These are phyloP conservation scores for Fraxinus platypoda DNA, from an alignment of 305 asterid species.

Conservation along the genomic window DNA sequence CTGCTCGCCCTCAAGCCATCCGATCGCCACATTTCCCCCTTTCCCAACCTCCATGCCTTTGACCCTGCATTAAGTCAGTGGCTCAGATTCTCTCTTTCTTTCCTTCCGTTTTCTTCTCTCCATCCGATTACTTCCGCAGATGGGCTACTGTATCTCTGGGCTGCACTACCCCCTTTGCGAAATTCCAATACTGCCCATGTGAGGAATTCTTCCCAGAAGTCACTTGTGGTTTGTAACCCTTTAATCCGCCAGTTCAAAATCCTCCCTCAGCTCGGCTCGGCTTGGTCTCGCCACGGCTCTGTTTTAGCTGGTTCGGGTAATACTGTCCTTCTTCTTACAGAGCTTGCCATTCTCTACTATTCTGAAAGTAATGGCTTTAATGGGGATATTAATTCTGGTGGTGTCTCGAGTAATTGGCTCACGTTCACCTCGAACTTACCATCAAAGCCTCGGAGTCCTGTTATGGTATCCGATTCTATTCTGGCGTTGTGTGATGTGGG, in stretches of 20 bases:
- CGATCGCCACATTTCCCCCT: conserved; percentile 61
- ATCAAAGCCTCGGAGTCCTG: conserved; percentile 86
- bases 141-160: conserved; percentile 91
- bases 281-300: conserved; percentile 96
- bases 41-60: conserved; percentile 64
- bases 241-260: conserved; percentile 53
- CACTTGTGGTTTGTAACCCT: conserved; percentile 81
- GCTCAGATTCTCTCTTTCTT: conserved; percentile 78
- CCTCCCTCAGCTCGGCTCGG: conserved; percentile 93
- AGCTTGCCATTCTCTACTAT: conserved; percentile 74
- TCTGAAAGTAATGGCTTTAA: conserved; percentile 25
- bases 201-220: conserved; percentile 40
- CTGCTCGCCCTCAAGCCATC: conserved; percentile 80
- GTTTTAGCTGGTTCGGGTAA: conserved; percentile 68
- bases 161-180: conserved; percentile 23
- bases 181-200: neutral
- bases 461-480: conserved; percentile 52
- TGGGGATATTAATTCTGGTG: neutral
- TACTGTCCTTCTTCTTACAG: conserved; percentile 74
- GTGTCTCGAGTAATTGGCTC: conserved; percentile 49
- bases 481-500: conserved; percentile 82
- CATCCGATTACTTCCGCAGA: conserved; percentile 81
- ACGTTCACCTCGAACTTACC: conserved; percentile 84
- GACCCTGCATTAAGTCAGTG: conserved; percentile 60
- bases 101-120: conserved; percentile 76